phyloP scores from a whole-genome alignment of 2,329 filamentous ascomycete genomes.

The Fusarium citri region DNA sequence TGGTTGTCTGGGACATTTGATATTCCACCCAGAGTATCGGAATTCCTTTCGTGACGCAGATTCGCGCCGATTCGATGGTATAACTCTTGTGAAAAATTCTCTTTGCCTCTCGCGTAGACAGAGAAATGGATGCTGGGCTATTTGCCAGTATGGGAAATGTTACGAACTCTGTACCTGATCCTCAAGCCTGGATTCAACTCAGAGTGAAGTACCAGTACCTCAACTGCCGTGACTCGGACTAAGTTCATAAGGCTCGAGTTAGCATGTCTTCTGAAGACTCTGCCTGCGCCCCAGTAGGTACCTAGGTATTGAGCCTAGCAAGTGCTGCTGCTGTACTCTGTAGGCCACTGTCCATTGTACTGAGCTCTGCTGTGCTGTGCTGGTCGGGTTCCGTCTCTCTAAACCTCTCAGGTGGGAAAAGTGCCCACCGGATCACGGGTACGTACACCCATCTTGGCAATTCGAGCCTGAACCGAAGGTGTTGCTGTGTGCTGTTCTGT shows the following conservation, averaged over 20 bases:
- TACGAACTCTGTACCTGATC: slow-evolving; percentile 11
- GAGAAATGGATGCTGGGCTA: slow-evolving; percentile 21
- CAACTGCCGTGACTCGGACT: slow-evolving; percentile 18
- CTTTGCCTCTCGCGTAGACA: slow-evolving; percentile 14
- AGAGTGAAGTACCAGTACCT: slow-evolving; percentile 13
- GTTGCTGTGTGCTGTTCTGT: slow-evolving; percentile 24
- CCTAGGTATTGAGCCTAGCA: neutral
- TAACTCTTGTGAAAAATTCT: slow-evolving; percentile 15
- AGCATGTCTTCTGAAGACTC: slow-evolving; percentile 16
- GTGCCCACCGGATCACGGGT: slow-evolving; percentile 36
- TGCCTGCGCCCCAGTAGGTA: slow-evolving; percentile 1
- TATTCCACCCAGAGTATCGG: slow-evolving; percentile 21
- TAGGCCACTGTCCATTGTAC: slow-evolving; percentile 5
- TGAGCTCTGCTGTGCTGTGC: neutral
- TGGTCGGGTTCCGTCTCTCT: slow-evolving; percentile 4
- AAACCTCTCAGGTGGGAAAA: slow-evolving; percentile 17
- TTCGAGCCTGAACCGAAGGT: slow-evolving; percentile 25
- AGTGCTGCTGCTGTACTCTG: slow-evolving; percentile 11
- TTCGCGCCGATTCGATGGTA: slow-evolving; percentile 7
- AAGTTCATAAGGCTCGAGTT: slow-evolving; percentile 33
- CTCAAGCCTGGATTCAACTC: neutral
- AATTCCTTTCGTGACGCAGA: slow-evolving; percentile 30
- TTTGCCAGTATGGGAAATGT: neutral
- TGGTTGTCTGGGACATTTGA: slow-evolving; percentile 24
- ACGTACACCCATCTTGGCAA: slow-evolving; percentile 37